A percentile compares a stretch with the other conserved stretches of the same genome.
Evolutionary conservation across 768 basidiomycete species (phyloP).

Genomic region (Leccinum disarticulatum): DNA sequence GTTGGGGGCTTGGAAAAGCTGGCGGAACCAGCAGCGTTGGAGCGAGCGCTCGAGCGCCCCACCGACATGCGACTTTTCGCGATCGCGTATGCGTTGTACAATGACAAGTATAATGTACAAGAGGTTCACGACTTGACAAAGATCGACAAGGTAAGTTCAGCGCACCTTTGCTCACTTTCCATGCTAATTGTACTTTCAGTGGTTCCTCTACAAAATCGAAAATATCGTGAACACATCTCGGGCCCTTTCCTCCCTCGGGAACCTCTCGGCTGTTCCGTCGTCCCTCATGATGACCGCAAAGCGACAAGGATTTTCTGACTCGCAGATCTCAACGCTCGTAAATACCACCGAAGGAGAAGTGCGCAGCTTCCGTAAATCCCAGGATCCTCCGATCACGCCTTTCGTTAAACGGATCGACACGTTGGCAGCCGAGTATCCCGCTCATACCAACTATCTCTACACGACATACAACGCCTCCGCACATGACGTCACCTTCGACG

Average conservation of each 20-base stretch:
- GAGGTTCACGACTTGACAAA: conserved; percentile 91
- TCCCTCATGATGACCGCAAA: conserved; percentile 88
- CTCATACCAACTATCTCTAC: conserved; percentile 98
- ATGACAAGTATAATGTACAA: conserved; percentile 88
- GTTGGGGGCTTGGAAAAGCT: conserved; percentile 86
- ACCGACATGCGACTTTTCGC: conserved; percentile 97
- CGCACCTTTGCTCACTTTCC: not conserved
- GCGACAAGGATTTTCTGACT: conserved; percentile 92
- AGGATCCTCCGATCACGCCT: conserved; percentile 73
- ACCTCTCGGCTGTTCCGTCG: conserved; percentile 65
- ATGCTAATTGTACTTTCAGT: conserved; percentile 43
- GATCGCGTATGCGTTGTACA: conserved; percentile 97
- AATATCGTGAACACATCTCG: conserved; percentile 93
- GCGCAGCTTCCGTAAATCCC: conserved; percentile 81
- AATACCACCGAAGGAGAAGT: conserved; percentile 72
- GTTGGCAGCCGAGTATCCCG: conserved; percentile 97
- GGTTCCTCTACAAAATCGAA: conserved; percentile 99
- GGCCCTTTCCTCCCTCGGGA: conserved; percentile 65
- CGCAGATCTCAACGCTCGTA: conserved; percentile 85
- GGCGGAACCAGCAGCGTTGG: conserved; percentile 63
- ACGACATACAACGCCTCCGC: conserved; percentile 97
- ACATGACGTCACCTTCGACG: conserved; percentile 94
- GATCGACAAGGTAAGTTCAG: conserved; percentile 79
- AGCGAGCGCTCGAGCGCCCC: conserved; percentile 73
- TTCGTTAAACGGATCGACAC: conserved; percentile 99